Conservation (phyloP, 345 rosid genomes). For the Hirschfeldia incana region DNA sequence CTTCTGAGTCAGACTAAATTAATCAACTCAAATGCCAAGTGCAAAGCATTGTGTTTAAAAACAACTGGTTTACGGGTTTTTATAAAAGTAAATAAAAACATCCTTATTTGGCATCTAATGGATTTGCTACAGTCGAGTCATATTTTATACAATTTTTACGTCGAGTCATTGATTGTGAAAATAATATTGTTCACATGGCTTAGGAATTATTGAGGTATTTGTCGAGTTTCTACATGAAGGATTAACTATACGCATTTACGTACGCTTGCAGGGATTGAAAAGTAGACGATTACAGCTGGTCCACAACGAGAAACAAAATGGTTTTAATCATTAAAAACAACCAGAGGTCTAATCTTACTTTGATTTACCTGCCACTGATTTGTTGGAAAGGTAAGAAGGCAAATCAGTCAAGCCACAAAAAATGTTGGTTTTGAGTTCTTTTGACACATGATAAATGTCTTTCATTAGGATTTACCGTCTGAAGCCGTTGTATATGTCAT, state of each 20-base stretch:
- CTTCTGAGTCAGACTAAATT: neutral
- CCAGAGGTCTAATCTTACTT: slow-evolving; percentile 7
- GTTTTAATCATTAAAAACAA: neutral
- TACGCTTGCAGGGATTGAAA: neutral
- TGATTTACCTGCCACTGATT: slow-evolving; percentile 2
- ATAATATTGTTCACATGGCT: neutral
- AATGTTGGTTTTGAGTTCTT: neutral
- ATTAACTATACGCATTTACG: neutral
- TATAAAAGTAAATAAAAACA: neutral
- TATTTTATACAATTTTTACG: neutral
- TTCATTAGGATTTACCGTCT: neutral
- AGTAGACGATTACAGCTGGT: neutral
- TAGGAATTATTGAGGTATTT: neutral
- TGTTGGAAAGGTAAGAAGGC: neutral
- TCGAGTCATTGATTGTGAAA: neutral
- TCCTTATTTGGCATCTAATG: neutral
- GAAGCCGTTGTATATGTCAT: neutral
- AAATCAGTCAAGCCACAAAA: slow-evolving; percentile 1
- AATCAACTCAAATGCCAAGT: neutral
- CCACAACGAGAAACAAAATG: neutral
- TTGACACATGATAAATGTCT: neutral
- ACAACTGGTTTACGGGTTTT: neutral
- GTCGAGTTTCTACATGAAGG: neutral
- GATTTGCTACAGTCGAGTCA: slow-evolving; percentile 17
- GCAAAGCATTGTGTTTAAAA: slow-evolving; percentile 6